Percentiles rank a stretch among this genome's conserved stretches.
These are phyloP conservation scores for Globisporangium abappressorium DNA, from an alignment of 352 stramenopile species.

Conservation along the genomic window DNA sequence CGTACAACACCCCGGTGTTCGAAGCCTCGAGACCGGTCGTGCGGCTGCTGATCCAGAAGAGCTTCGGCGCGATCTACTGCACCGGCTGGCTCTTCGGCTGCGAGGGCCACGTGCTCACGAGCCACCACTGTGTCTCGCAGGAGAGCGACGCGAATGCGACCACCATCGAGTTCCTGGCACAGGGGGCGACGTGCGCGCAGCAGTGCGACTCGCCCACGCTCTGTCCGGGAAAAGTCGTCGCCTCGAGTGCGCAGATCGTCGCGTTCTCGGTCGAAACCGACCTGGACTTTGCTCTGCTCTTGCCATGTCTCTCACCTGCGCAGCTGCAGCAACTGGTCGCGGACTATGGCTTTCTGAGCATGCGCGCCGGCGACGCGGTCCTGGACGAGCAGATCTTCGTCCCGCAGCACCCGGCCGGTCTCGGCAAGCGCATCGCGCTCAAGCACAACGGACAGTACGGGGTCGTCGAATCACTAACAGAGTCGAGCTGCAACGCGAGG, in stretches of 20 bases:
- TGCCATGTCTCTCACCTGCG: constrained; percentile 17
- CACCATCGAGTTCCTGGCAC: constrained; percentile 46
- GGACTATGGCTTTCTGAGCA: constrained; percentile 43
- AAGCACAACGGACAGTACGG: constrained; percentile 33
- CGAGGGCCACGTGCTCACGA: constrained; percentile 56
- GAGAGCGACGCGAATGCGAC: constrained; percentile 28
- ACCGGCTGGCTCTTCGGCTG: constrained; percentile 54
- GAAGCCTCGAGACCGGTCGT: constrained; percentile 24
- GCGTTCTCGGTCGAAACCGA: constrained; percentile 21
- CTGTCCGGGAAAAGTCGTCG: constrained; percentile 33
- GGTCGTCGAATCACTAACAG: constrained; percentile 21
- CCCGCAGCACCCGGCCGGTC: constrained; percentile 40
- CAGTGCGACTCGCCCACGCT: constrained; percentile 24
- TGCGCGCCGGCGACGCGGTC: constrained; percentile 18
- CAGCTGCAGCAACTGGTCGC: constrained; percentile 20
- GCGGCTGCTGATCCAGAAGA: constrained; percentile 47
- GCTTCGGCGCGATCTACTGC: constrained; percentile 36
- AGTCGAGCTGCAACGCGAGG: constrained; percentile 30
- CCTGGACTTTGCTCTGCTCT: constrained; percentile 43
- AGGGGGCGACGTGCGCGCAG: constrained; percentile 23
- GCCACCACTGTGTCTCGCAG: constrained; percentile 46
- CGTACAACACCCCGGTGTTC: constrained; percentile 18
- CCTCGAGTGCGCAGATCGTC: constrained; percentile 31
- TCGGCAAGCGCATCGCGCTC: constrained; percentile 47
- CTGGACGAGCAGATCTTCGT: constrained; percentile 51